A percentile compares a stretch with the other conserved stretches of the same genome.
Conservation (phyloP, 306 rosid genomes). For the Cicer yamashitae region DNA sequence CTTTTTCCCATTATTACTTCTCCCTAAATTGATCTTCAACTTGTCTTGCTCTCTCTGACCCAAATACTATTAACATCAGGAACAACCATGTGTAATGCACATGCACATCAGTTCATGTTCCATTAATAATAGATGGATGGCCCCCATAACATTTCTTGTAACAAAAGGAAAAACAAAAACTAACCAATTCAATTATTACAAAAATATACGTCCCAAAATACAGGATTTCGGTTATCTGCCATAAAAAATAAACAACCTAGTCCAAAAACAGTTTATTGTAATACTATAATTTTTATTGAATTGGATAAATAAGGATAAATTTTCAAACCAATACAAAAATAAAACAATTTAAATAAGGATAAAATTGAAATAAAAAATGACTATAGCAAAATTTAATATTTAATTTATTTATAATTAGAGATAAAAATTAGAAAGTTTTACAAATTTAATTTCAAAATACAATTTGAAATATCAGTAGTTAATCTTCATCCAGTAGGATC, state of each 20-base stretch:
- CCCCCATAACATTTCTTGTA: slow-evolving; percentile 25
- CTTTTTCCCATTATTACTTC: slow-evolving; percentile 29
- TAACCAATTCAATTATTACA: neutral
- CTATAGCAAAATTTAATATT: too few species aligned
- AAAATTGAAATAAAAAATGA: too few species aligned
- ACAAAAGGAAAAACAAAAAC: slow-evolving; percentile 14
- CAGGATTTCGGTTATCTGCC: neutral
- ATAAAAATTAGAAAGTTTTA: neutral
- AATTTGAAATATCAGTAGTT: neutral
- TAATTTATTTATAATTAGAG: too few species aligned
- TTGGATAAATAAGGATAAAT: too few species aligned
- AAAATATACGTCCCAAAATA: neutral
- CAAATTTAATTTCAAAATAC: neutral
- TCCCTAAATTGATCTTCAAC: slow-evolving; percentile 39
- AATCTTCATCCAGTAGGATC: neutral
- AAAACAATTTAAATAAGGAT: too few species aligned
- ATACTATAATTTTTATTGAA: neutral
- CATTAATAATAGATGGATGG: slow-evolving; percentile 17
- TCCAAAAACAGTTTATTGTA: neutral
- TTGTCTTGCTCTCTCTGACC: slow-evolving; percentile 41
- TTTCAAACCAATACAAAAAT: too few species aligned
- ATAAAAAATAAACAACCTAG: neutral
- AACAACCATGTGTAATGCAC: slow-evolving; percentile 58
- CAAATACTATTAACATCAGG: slow-evolving; percentile 49
- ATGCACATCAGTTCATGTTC: slow-evolving; percentile 52